Evolutionary conservation across 192 early-diverging fungal genomes (phyloP).

Genomic region (Podila verticillata): DNA sequence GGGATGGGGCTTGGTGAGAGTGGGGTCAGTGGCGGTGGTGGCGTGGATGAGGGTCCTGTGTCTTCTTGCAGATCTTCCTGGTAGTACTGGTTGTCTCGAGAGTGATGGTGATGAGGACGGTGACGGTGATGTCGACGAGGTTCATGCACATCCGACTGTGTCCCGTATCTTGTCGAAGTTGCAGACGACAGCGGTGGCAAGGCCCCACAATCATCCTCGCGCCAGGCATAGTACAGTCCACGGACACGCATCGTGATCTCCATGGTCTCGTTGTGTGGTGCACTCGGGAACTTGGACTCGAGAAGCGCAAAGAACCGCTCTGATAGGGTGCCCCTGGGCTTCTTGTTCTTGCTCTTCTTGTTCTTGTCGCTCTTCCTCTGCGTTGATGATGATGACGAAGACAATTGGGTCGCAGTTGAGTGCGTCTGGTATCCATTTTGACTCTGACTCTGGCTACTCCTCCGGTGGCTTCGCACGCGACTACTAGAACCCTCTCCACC

Average conservation of each 20-base stretch:
- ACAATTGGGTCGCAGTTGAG: not conserved
- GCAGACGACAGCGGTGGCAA: not conserved
- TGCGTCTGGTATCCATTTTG: not conserved
- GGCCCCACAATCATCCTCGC: constrained; percentile 13
- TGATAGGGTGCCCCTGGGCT: not conserved
- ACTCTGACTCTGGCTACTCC: no score
- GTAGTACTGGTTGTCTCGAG: not conserved
- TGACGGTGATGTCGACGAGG: not conserved
- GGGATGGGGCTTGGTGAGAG: no score
- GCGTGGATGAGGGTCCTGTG: no score
- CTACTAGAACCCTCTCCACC: no score
- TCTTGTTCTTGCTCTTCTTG: not conserved
- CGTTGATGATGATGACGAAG: no score
- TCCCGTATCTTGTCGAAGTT: not conserved
- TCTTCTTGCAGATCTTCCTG: not conserved
- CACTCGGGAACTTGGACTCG: not conserved
- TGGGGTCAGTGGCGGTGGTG: no score
- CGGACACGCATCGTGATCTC: constrained; percentile 39
- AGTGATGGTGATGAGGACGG: not conserved
- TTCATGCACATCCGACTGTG: not conserved
- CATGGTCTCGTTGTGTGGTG: constrained; percentile 16
- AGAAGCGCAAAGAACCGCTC: not conserved
- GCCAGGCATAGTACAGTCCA: constrained; percentile 36
- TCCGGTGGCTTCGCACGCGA: no score
- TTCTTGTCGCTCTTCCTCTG: not conserved